Conservation (phyloP, 2,329 filamentous ascomycete species). For the Xylariales sp. region DNA sequence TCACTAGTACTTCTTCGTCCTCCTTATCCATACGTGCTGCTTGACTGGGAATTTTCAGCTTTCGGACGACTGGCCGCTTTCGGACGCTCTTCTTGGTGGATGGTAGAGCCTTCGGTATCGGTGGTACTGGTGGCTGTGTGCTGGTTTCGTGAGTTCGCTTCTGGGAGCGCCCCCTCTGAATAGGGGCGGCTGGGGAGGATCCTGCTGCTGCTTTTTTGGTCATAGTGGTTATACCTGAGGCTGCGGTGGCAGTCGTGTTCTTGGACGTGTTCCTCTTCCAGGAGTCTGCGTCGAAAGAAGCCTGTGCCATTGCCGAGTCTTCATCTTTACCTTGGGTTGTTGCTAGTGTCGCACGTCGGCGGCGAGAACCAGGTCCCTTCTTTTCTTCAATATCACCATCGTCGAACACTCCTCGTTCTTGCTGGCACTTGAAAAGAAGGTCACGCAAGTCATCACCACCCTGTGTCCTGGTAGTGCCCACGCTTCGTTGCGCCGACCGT, state of each 20-base stretch:
- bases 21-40: slow-evolving; percentile 1
- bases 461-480: neutral
- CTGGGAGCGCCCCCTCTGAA: too few relatives aligned
- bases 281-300: too few relatives aligned
- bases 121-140: too few relatives aligned
- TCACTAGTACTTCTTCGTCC: neutral
- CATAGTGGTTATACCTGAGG: neutral
- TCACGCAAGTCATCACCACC: slow-evolving; percentile 3
- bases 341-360: neutral
- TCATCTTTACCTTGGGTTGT: neutral
- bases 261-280: slow-evolving; percentile 1
- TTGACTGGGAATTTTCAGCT: neutral
- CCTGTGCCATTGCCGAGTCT: neutral
- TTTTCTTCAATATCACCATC: neutral
- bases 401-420: neutral
- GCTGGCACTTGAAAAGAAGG: neutral
- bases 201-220: neutral
- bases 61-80: neutral
- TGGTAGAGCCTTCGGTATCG: too few relatives aligned
- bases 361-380: neutral
- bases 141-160: too few relatives aligned
- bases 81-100: neutral
- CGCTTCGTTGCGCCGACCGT: slow-evolving; percentile 1
- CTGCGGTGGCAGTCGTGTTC: slow-evolving; percentile 1
- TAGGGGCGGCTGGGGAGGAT: neutral